Evolutionary conservation across 306 rosid species (phyloP), one percentile per base, ranked within the genome.

Genomic region (Cucurbita ficifolia): DNA sequence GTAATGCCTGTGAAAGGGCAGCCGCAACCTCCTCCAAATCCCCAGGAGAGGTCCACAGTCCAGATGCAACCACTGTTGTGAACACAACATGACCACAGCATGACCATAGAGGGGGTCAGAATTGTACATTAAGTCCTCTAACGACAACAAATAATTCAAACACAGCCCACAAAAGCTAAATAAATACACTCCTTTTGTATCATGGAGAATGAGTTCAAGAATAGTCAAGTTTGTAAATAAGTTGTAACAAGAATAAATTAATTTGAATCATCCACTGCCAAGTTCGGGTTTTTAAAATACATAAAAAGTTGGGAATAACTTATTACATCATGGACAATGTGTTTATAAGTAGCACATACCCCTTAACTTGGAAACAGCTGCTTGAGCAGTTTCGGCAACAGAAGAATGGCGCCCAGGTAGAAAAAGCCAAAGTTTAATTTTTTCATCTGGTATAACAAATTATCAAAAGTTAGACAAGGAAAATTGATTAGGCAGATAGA

Each of bases 401-500:
- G 92, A 85, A 58, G 84, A 87, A 82, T 87, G 87, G 76, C 89
- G 88, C 68, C 99, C 99, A n/a, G 88, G 96, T 77, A 91, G 84
- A 85, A 94, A 94, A 84, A 94, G 92, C 99, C 99, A 94, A 52
- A 94, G 89, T 84, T 94, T 94, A 79, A 94, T 87, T 81, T 94
- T 94, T 76, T 94, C 99, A 78, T 94, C 99, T 94, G 88, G 61
- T 7, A 58, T 72, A 69, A 60, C 77, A 76, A 16, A 74, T 73
- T 73, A 40, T 33, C 29, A 78, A 36, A 77, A 75, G 79, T 86
- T 64, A 84, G 75, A 77, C 45, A 68, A 67, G 74, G 36, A 80
- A 51, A 59, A 19, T 36, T 43, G 71, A 57, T 50, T 18, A n/a
- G 50, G 62, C 39, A 14, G 18, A n/a, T 7, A 35, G 12, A 58